Evolutionary conservation across 73 alveolate species (phyloP).

Genomic region (Paramecium caudatum): DNA sequence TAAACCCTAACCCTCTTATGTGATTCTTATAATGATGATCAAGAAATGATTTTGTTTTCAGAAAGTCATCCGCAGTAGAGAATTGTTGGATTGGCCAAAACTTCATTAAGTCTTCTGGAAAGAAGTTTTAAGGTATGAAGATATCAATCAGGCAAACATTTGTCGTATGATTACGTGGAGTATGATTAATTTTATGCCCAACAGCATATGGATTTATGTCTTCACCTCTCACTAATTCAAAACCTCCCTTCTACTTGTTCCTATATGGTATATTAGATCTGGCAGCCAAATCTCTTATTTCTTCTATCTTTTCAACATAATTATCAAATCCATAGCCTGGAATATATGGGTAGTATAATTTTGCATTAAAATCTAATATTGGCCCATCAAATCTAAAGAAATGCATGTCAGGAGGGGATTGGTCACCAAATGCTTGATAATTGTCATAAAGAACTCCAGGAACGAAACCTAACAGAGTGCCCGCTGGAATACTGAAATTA

Average conservation of each 20-base stretch:
- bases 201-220: constrained; percentile 70
- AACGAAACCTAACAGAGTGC: constrained; percentile 51
- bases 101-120: constrained; percentile 65
- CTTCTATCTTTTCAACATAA: background rate
- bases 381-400: constrained; percentile 58
- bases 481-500: constrained; percentile 44
- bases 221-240: constrained; percentile 16
- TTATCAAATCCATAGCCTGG: constrained; percentile 28
- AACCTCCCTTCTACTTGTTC: constrained; percentile 14
- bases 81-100: constrained; percentile 63
- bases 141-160: constrained; percentile 74
- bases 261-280: background rate
- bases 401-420: constrained; percentile 68
- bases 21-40: constrained; percentile 21
- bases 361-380: background rate
- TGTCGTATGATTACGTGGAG: constrained; percentile 67
- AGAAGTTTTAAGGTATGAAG: constrained; percentile 62
- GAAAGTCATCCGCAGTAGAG: background rate
- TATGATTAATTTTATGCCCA: constrained; percentile 74
- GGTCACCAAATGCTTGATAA: background rate
- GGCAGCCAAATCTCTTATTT: constrained; percentile 13
- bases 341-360: background rate
- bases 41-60: background rate
- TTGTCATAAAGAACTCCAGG: constrained; percentile 46
- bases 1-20: constrained; percentile 57